These are phyloP conservation scores for Alnus glutinosa DNA, from an alignment of 306 rosid species.

Conservation along the genomic window DNA sequence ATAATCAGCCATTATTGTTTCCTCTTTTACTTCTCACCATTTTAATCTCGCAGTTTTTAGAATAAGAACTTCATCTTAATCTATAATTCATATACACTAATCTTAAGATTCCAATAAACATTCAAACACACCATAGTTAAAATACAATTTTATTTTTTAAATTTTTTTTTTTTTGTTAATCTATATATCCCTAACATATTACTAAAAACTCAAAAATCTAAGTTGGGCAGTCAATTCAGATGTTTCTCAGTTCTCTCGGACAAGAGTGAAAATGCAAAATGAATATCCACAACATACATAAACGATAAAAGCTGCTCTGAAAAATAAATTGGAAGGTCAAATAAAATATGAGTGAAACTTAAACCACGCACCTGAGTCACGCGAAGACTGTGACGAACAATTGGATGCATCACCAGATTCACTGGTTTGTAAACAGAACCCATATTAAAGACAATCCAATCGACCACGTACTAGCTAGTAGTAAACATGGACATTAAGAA, in stretches of 20 bases:
- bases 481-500: neutral
- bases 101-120: too few relatives aligned
- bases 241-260: neutral
- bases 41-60: neutral
- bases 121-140: too few relatives aligned
- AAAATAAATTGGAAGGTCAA: neutral
- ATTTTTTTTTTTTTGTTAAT: neutral
- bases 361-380: conserved; percentile 35
- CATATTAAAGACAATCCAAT: conserved; percentile 16
- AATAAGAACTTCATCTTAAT: neutral
- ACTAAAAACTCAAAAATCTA: neutral
- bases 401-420: conserved; percentile 19
- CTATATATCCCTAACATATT: neutral
- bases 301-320: conserved; percentile 5
- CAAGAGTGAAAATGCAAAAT: conserved; percentile 1
- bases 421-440: conserved; percentile 35
- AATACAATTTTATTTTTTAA: neutral
- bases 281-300: neutral
- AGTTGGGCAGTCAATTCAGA: neutral
- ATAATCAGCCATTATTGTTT: neutral
- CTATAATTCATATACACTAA: too few relatives aligned
- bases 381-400: conserved; percentile 19
- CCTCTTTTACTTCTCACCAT: neutral
- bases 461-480: neutral
- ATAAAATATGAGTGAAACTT: neutral